Percentiles rank a stretch among this genome's conserved stretches.
Conservation (phyloP, 371 early-diverging fungal species). For the Mortierella sp. region DNA sequence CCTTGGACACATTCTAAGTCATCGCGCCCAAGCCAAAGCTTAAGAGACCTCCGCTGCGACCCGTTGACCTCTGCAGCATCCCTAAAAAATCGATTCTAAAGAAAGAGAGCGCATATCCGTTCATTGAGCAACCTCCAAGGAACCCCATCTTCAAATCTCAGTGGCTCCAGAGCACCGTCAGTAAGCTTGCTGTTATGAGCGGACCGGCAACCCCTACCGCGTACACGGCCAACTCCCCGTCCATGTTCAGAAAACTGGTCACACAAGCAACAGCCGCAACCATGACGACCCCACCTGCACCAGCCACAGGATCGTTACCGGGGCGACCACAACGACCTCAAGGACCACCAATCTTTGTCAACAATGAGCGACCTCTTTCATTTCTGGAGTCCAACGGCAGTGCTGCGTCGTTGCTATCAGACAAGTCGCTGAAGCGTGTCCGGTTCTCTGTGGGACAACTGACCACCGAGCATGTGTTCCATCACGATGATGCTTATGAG, state of each 20-base stretch:
- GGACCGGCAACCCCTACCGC: slow-evolving; percentile 46
- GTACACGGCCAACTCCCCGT: slow-evolving; percentile 44
- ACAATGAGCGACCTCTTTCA: slow-evolving; percentile 23
- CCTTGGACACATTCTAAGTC: slow-evolving; percentile 3
- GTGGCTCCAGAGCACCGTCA: slow-evolving; percentile 55
- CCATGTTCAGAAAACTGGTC: slow-evolving; percentile 50
- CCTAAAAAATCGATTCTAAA: slow-evolving; percentile 50
- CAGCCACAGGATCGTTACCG: neutral
- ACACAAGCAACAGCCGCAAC: slow-evolving; percentile 49
- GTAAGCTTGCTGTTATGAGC: slow-evolving; percentile 47
- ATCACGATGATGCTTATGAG: slow-evolving; percentile 55
- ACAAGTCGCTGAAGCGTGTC: slow-evolving; percentile 60
- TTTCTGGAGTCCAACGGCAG: slow-evolving; percentile 21
- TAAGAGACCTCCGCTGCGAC: slow-evolving; percentile 49
- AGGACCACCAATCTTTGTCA: slow-evolving; percentile 40
- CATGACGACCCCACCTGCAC: slow-evolving; percentile 6
- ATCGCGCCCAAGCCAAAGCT: slow-evolving; percentile 22
- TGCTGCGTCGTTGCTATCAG: slow-evolving; percentile 28
- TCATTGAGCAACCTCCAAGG: slow-evolving; percentile 45
- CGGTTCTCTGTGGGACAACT: slow-evolving; percentile 67
- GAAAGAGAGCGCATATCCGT: slow-evolving; percentile 48
- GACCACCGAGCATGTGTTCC: slow-evolving; percentile 63
- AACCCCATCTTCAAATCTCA: slow-evolving; percentile 51
- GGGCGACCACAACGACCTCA: slow-evolving; percentile 7
- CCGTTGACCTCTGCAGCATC: slow-evolving; percentile 20